phyloP scores from a whole-genome alignment of 2,329 filamentous ascomycete genomes.

The Microcera coccophila region DNA sequence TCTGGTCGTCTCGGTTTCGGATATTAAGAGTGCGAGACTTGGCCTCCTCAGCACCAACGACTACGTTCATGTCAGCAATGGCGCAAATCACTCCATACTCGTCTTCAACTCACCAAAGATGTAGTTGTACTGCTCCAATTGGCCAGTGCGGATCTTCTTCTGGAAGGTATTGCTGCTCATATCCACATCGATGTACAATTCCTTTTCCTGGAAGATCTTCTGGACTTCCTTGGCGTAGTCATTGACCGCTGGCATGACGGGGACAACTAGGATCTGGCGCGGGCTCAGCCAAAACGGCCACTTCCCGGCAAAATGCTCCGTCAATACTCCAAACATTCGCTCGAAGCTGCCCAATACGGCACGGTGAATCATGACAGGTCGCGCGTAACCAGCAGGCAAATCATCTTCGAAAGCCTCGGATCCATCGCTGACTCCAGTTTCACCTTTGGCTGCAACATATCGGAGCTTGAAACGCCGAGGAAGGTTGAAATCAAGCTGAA shows the following conservation, averaged over 20 bases:
- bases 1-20: slow-evolving; percentile 60
- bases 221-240: slow-evolving; percentile 75
- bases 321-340: slow-evolving; percentile 68
- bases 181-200: slow-evolving; percentile 62
- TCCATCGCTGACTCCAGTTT: slow-evolving; percentile 41
- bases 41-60: slow-evolving; percentile 60
- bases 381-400: slow-evolving; percentile 65
- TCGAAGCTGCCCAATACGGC: slow-evolving; percentile 71
- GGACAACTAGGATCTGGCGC: slow-evolving; percentile 62
- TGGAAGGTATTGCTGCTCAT: slow-evolving; percentile 71
- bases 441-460: slow-evolving; percentile 50
- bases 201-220: slow-evolving; percentile 60
- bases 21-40: slow-evolving; percentile 59
- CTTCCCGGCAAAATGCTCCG: slow-evolving; percentile 80
- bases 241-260: slow-evolving; percentile 71
- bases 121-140: slow-evolving; percentile 79
- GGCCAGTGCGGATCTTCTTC: slow-evolving; percentile 83
- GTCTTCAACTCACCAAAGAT: slow-evolving; percentile 58
- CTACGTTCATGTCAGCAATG: slow-evolving; percentile 31
- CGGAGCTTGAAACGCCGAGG: slow-evolving; percentile 40
- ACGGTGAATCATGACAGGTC: slow-evolving; percentile 83
- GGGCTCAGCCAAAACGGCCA: slow-evolving; percentile 88
- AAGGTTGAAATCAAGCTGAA: slow-evolving; percentile 90
- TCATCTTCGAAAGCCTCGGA: slow-evolving; percentile 37
- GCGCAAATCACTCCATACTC: background rate